phyloP scores from a whole-genome alignment of 345 rosid species.

The Moringa oleifera region DNA sequence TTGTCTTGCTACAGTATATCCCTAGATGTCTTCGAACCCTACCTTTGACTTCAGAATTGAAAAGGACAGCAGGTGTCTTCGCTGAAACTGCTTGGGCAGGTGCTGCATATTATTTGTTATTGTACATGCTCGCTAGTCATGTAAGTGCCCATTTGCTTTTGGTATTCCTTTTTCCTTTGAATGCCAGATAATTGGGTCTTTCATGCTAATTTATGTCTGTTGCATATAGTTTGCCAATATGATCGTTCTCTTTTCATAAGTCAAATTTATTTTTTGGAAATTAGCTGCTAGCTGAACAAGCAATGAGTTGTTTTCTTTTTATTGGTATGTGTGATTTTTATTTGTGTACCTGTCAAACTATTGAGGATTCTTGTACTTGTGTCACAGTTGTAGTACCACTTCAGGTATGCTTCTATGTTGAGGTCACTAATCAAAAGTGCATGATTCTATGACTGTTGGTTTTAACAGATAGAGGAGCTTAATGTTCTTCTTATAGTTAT shows the following conservation, averaged over 20 bases:
- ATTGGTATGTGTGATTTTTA: background rate
- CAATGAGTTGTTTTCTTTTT: background rate
- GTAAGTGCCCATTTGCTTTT: slow-evolving; percentile 39
- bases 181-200: slow-evolving; percentile 7
- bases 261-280: background rate
- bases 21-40: slow-evolving; percentile 66
- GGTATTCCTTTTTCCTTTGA: background rate
- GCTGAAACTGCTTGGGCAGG: slow-evolving; percentile 99
- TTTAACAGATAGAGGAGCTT: no score
- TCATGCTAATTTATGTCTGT: background rate
- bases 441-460: no score
- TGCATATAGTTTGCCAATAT: background rate
- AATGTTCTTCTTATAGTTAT: no score
- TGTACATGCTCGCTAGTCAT: slow-evolving; percentile 98
- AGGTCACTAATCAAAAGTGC: no score
- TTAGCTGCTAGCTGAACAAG: background rate
- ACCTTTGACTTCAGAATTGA: slow-evolving; percentile 82
- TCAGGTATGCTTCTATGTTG: no score
- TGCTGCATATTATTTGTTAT: slow-evolving; percentile 86
- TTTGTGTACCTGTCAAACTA: background rate
- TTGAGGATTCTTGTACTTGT: no score
- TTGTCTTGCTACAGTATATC: slow-evolving; percentile 65
- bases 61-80: slow-evolving; percentile 91
- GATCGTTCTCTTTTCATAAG: background rate
- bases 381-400: no score